A percentile compares a stretch with the other conserved stretches of the same genome.
Evolutionary conservation across 2,329 filamentous ascomycete genomes (phyloP).

Genomic region (Westerdykella sp.): DNA sequence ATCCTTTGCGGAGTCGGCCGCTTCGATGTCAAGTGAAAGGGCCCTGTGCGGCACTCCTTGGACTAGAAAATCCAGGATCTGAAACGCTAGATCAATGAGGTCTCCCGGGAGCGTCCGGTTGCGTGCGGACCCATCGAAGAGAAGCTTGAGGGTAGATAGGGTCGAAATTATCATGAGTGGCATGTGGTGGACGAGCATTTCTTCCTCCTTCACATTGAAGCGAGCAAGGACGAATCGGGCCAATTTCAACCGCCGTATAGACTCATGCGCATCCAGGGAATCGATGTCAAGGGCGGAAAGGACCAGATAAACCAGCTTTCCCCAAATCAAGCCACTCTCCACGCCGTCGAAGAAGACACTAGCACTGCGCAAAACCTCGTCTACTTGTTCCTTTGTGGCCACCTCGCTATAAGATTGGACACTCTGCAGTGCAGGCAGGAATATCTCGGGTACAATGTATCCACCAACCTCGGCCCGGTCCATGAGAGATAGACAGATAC

Average conservation of each 20-base stretch:
- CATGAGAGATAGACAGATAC: constrained; percentile 92
- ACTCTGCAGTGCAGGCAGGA: constrained; percentile 76
- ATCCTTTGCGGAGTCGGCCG: too few relatives aligned
- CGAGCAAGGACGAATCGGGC: constrained; percentile 75
- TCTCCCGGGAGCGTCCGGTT: constrained; percentile 8
- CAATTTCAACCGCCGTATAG: constrained; percentile 59
- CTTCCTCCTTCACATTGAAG: constrained; percentile 93
- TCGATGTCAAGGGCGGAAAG: constrained; percentile 45
- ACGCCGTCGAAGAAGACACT: constrained; percentile 97
- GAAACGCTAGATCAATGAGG: constrained; percentile 21
- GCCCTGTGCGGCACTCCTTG: constrained; percentile 34
- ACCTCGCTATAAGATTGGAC: constrained; percentile 66
- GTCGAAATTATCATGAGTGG: constrained; percentile 67
- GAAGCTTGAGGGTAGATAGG: constrained; percentile 41
- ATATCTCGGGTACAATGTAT: constrained; percentile 79
- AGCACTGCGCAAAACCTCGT: constrained; percentile 85
- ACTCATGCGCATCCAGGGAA: constrained; percentile 44
- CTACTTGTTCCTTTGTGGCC: constrained; percentile 64
- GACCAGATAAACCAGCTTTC: constrained; percentile 67
- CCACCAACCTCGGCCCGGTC: constrained; percentile 97
- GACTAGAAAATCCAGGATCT: constrained; percentile 35
- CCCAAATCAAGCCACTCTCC: constrained; percentile 88
- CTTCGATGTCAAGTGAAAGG: constrained; percentile 4
- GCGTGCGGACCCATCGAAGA: constrained; percentile 16
- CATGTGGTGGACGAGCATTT: constrained; percentile 84